Evolutionary conservation across 495 filamentous ascomycete genomes (phyloP).

Genomic region (Aspergillus wentii): DNA sequence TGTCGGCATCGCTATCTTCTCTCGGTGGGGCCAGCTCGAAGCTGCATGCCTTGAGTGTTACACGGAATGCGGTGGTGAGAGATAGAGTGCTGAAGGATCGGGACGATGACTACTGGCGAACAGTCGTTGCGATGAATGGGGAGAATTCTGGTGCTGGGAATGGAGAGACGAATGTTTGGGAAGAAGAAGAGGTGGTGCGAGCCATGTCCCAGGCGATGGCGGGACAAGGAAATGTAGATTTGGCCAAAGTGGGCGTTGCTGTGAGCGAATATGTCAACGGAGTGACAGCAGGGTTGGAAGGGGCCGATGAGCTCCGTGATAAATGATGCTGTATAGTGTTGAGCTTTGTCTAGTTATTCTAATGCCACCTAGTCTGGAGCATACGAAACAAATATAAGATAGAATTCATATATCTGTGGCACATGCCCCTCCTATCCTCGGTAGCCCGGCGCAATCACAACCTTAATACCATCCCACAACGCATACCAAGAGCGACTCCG

Average conservation of each 20-base stretch:
- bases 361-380: too few species aligned
- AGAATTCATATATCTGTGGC: too few species aligned
- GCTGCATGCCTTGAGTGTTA: slow-evolving; percentile 47
- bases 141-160: slow-evolving; percentile 18
- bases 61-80: slow-evolving; percentile 55
- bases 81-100: slow-evolving; percentile 49
- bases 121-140: slow-evolving; percentile 36
- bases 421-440: too few species aligned
- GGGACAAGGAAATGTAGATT: slow-evolving; percentile 41
- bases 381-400: too few species aligned
- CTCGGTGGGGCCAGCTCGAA: slow-evolving; percentile 44
- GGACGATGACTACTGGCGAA: slow-evolving; percentile 55
- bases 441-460: too few species aligned
- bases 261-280: slow-evolving; percentile 41
- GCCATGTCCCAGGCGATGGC: slow-evolving; percentile 47
- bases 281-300: slow-evolving; percentile 38
- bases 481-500: too few species aligned
- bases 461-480: too few species aligned
- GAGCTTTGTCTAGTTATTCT: too few species aligned
- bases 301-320: too few species aligned
- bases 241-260: slow-evolving; percentile 39
- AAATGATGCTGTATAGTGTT: too few species aligned
- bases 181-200: slow-evolving; percentile 52
- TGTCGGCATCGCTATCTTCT: slow-evolving; percentile 34
- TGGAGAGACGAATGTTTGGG: slow-evolving; percentile 35